Evolutionary conservation across 2,329 filamentous ascomycete genomes (phyloP).

Genomic region (Pseudogymnoascus sp.): DNA sequence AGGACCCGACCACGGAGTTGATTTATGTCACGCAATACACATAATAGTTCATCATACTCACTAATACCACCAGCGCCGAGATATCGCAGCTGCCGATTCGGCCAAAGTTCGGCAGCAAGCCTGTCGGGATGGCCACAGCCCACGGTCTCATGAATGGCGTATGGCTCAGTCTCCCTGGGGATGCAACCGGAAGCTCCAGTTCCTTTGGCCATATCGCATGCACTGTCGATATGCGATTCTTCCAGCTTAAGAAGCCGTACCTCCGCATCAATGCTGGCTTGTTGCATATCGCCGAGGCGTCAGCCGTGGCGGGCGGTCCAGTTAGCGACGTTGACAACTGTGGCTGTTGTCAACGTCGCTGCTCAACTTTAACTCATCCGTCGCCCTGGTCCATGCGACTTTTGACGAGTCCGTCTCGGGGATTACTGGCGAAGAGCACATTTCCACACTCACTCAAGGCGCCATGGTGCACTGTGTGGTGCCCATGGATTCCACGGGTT

Average conservation of each 20-base stretch:
- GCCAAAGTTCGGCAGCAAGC: conserved; percentile 1
- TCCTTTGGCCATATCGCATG: conserved; percentile 12
- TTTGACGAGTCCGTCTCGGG: neutral
- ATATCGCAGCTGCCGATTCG: conserved; percentile 3
- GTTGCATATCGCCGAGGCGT: conserved; percentile 10
- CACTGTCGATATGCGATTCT: conserved; percentile 11
- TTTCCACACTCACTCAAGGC: conserved; percentile 11
- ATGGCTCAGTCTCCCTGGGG: conserved; percentile 8
- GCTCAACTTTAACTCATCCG: neutral
- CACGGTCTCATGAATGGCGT: conserved; percentile 10
- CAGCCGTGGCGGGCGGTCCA: conserved; percentile 8
- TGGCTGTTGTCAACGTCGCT: conserved; percentile 12
- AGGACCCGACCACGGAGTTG: conserved; percentile 10
- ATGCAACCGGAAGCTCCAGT: conserved; percentile 5
- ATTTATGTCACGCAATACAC: conserved; percentile 12
- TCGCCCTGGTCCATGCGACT: conserved; percentile 7
- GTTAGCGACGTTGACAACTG: too few species aligned
- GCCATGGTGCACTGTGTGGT: conserved; percentile 12
- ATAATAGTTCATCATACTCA: conserved; percentile 8
- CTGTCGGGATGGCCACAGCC: conserved; percentile 4
- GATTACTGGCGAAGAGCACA: conserved; percentile 11
- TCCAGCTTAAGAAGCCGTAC: conserved; percentile 3
- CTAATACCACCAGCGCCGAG: conserved; percentile 10
- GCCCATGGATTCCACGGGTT: neutral
- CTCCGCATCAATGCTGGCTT: conserved; percentile 6